Evolutionary conservation across 2,329 filamentous ascomycete genomes (phyloP).

Genomic region (Talaromyces sp.): DNA sequence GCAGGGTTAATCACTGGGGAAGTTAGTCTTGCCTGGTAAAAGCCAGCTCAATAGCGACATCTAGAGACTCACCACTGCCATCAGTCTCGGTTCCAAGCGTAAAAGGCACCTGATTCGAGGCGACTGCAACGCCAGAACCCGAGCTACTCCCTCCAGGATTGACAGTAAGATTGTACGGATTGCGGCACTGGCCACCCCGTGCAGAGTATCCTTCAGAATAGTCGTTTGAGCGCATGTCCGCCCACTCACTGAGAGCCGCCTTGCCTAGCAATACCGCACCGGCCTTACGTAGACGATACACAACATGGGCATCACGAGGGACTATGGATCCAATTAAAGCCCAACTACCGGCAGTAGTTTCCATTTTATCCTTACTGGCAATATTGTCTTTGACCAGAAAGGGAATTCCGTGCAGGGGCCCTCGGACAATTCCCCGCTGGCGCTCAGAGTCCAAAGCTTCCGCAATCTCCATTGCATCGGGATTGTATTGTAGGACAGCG

Average conservation of each 20-base stretch:
- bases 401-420: conserved; percentile 68
- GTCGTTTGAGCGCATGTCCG: conserved; percentile 61
- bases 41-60: background rate
- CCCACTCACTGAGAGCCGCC: conserved; percentile 67
- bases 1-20: conserved; percentile 61
- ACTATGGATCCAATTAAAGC: conserved; percentile 60
- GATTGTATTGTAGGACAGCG: conserved; percentile 59
- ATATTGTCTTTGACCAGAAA: conserved; percentile 68
- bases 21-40: background rate
- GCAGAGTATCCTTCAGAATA: conserved; percentile 64
- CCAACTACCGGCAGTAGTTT: conserved; percentile 68
- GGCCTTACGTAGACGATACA: conserved; percentile 55
- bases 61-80: conserved; percentile 44
- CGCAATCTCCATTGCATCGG: conserved; percentile 60
- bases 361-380: conserved; percentile 61
- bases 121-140: conserved; percentile 60
- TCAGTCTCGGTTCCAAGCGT: conserved; percentile 70
- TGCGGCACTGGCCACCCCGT: conserved; percentile 58
- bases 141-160: conserved; percentile 65
- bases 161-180: conserved; percentile 62
- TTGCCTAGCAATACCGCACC: conserved; percentile 68
- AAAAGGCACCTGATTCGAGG: conserved; percentile 57
- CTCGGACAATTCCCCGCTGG: conserved; percentile 48
- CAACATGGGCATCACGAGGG: conserved; percentile 62
- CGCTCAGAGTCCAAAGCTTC: conserved; percentile 56